Evolutionary conservation across 495 filamentous ascomycete genomes (phyloP).

Genomic region (Penicillium longicatenatum): DNA sequence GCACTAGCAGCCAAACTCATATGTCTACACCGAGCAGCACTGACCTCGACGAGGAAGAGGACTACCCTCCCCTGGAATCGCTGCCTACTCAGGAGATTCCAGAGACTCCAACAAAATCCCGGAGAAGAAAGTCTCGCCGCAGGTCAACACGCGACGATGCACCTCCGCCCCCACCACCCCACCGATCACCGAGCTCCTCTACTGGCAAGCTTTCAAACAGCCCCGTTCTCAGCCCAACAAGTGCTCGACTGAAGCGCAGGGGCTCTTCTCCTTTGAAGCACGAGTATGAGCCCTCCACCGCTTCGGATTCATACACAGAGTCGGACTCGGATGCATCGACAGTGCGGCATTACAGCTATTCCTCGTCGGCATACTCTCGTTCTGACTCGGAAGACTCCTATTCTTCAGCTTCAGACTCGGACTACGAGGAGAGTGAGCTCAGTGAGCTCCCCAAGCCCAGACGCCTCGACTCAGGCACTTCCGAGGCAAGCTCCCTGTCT

Average conservation of each 20-base stretch:
- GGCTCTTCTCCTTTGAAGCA: conserved; percentile 96
- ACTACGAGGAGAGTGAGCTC: conserved; percentile 49
- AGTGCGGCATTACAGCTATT: conserved; percentile 50
- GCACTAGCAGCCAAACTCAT: conserved; percentile 41
- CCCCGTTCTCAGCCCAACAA: conserved; percentile 48
- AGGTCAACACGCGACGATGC: conserved; percentile 39
- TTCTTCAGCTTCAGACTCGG: conserved; percentile 44
- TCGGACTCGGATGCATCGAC: conserved; percentile 52
- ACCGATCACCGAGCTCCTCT: conserved; percentile 49
- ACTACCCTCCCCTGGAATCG: conserved; percentile 35
- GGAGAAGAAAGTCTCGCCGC: conserved; percentile 33
- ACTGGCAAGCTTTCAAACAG: conserved; percentile 51
- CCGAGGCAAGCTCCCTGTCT: conserved; percentile 57
- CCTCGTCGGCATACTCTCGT: conserved; percentile 44
- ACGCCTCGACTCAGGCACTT: conserved; percentile 32
- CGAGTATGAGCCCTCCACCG: conserved; percentile 92
- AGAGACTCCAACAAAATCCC: conserved; percentile 39
- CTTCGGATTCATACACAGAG: conserved; percentile 56
- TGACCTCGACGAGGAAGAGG: conserved; percentile 34
- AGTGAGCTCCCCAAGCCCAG: conserved; percentile 22
- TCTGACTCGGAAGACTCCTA: conserved; percentile 46
- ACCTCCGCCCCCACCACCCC: conserved; percentile 55
- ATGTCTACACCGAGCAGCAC: conserved; percentile 24
- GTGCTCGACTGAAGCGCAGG: conserved; percentile 58
- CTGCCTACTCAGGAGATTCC: conserved; percentile 24